Base-by-base conservation (phyloP, 768 basidiomycete species). In the Mycena galericulata region DNA sequence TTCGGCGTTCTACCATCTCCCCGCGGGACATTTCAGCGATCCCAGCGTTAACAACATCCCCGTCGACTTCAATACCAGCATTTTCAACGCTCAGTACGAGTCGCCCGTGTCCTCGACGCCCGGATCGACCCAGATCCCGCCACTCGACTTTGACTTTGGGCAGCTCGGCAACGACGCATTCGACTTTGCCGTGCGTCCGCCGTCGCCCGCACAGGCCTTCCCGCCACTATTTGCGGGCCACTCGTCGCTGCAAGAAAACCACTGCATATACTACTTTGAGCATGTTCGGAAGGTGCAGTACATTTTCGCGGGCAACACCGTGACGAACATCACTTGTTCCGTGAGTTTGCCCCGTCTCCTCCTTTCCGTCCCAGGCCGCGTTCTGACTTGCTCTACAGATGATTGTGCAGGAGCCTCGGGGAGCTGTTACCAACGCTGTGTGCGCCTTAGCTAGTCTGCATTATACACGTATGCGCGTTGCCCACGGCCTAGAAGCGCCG, bases 371-470 rank as follows among this genome's bases (percentile, higher is more conserved):
- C 50, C 29, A 18, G 1, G 15, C 15, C 41, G 36, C 22, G 41
- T 55, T 29, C 67, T 73, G 54, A 62, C 53, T 46, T 69, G 22
- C 63, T 34, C 65, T 27, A 22, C 73, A 87, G 85, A 82, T 89
- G 59, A 86, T 93, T 63, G 79, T 88, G 43, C 83, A 88, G 74
- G 86, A 93, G 59, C 91, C 91, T 24, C 86, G 85, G 60, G 92
- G 93, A 47, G 86, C 91, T 2, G 87, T 93, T 46, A 88, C 91
- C 7, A 87, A 89, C 76, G 90, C 92, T 7, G 85, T 93, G 38
- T 92, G 90, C 77, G 92, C 93, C n/a, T 83, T 94, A 53, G 88
- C 92, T 46, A 88, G 87, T 73, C 83, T 93, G 43, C 92, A 94
- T 76, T 86, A 86, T 73, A 88, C 86, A 67, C 87, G 87, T 55